Conservation (phyloP, 192 early-diverging fungal genomes). For the Dissophora globulifera region DNA sequence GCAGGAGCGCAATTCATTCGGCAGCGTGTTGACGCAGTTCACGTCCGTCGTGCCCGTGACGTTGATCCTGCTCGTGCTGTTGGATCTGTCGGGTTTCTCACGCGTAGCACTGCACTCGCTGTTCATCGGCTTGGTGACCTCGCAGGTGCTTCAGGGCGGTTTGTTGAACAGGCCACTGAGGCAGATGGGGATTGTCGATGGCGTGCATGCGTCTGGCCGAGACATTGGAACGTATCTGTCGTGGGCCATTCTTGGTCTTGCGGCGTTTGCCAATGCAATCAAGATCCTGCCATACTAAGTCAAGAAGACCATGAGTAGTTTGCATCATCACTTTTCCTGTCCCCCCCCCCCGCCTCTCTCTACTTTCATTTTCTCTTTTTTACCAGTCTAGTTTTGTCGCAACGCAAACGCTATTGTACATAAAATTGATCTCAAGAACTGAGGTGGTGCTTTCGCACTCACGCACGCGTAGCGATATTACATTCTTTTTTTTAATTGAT, state of each 20-base stretch:
- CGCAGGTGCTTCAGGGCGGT: constrained; percentile 31
- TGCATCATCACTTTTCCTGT: background rate
- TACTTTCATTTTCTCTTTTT: no score
- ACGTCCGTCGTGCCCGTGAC: constrained; percentile 22
- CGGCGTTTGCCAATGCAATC: constrained; percentile 19
- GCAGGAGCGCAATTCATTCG: constrained; percentile 23
- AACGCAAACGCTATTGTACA: no score
- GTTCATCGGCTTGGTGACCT: constrained; percentile 15
- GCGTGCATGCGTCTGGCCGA: constrained; percentile 27
- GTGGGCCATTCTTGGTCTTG: constrained; percentile 17
- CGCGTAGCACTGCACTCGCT: constrained; percentile 25
- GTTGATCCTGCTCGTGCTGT: constrained; percentile 16
- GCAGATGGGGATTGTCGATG: constrained; percentile 29
- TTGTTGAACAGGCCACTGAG: constrained; percentile 14
- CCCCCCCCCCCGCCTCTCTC: background rate
- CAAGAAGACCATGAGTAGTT: constrained; percentile 3
- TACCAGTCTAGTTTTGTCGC: no score
- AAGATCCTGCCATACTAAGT: constrained; percentile 9
- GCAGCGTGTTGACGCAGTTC: constrained; percentile 25
- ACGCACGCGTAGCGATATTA: no score
- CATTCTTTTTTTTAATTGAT: no score
- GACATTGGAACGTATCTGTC: constrained; percentile 35
- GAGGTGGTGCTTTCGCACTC: no score
- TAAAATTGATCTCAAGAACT: no score
- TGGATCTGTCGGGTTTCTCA: constrained; percentile 27